Percentiles rank a stretch among this genome's conserved stretches.
Evolutionary conservation across 345 rosid genomes (phyloP).

Genomic region (Gossypium rotundifolium): DNA sequence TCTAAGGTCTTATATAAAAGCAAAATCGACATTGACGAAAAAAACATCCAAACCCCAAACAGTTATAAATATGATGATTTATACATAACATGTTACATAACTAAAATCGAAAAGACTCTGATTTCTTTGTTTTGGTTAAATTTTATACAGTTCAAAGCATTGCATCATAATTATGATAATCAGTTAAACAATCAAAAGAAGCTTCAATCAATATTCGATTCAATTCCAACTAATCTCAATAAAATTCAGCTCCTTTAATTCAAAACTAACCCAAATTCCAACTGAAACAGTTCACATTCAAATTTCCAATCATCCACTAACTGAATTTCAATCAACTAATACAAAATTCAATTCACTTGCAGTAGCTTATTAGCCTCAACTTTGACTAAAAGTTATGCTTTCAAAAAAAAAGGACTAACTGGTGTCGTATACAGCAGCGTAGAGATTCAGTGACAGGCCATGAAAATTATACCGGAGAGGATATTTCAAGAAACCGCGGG

Average conservation of each 20-base stretch:
- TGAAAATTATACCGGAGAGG: neutral
- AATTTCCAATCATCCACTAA: neutral
- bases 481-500: neutral
- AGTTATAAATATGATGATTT: neutral
- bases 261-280: neutral
- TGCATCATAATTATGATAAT: neutral
- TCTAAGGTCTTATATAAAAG: neutral
- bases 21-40: neutral
- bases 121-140: neutral
- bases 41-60: neutral
- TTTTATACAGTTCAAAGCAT: neutral
- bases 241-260: neutral
- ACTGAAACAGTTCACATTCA: neutral
- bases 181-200: neutral
- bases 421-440: neutral
- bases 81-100: constrained; percentile 1
- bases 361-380: neutral
- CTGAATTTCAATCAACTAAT: constrained; percentile 8
- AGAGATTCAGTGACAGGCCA: neutral
- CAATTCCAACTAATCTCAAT: neutral
- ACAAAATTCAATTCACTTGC: neutral
- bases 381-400: neutral
- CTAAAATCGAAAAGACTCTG: neutral
- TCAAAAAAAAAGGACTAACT: neutral
- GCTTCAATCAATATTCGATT: neutral